A percentile compares a stretch with the other conserved stretches of the same genome.
These are phyloP conservation scores for Trypanosoma mega DNA, from an alignment of 208 protist species.

Conservation along the genomic window DNA sequence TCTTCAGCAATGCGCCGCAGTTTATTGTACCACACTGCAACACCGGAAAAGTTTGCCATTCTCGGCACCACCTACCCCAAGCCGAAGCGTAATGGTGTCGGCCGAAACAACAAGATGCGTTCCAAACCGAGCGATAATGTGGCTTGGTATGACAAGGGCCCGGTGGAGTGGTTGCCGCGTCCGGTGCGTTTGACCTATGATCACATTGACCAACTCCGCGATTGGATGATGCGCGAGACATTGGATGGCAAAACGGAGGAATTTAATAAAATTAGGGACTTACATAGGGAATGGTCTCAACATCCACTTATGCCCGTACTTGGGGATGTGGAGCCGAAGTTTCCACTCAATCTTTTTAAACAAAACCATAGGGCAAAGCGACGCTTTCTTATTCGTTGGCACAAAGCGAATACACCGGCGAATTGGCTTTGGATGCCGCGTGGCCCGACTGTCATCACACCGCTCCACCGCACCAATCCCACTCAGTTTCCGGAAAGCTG, in stretches of 20 bases:
- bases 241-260: slow-evolving; percentile 61
- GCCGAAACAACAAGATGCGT: slow-evolving; percentile 86
- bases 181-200: slow-evolving; percentile 82
- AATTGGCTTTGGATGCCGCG: slow-evolving; percentile 89
- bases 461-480: slow-evolving; percentile 62
- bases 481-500: slow-evolving; percentile 82
- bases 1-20: slow-evolving; percentile 64
- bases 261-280: slow-evolving; percentile 71
- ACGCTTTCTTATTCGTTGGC: slow-evolving; percentile 85
- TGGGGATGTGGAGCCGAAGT: slow-evolving; percentile 88
- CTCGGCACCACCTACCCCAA: slow-evolving; percentile 68
- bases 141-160: slow-evolving; percentile 88
- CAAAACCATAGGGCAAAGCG: slow-evolving; percentile 84
- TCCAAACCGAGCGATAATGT: slow-evolving; percentile 88
- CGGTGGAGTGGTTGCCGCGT: slow-evolving; percentile 88
- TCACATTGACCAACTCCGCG: slow-evolving; percentile 75
- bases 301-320: slow-evolving; percentile 88
- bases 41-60: slow-evolving; percentile 69
- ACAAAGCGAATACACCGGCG: slow-evolving; percentile 87
- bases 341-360: slow-evolving; percentile 89
- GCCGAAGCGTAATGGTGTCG: slow-evolving; percentile 69
- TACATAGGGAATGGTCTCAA: slow-evolving; percentile 88
- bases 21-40: slow-evolving; percentile 41
- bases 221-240: slow-evolving; percentile 91
- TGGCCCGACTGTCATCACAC: slow-evolving; percentile 45